Base-by-base conservation (phyloP, 1,139 yeast genomes). In the Yamadazyma spencermartinsiae region DNA sequence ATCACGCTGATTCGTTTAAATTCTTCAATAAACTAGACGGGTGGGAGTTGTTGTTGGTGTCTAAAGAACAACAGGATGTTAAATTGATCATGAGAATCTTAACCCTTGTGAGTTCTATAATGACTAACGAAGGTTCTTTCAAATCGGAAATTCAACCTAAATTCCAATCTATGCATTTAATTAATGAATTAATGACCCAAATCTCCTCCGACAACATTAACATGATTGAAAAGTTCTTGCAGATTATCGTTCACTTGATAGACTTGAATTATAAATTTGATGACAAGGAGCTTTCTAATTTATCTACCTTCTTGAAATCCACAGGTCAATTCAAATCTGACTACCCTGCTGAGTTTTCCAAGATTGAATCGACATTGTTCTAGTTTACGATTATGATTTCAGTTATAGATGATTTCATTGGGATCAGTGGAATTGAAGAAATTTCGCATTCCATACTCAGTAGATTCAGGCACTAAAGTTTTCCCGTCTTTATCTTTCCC, bases 191-290 rank as follows among this genome's bases (percentile, higher is more conserved):
- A 15, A 9, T 28, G 31, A 12, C 20, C 5, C 35, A 26, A 42
- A 35, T 24, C 30, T 15, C 19, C 16, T 9, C 8, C 9, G 31
- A 28, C n/a, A 44, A 44, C 45, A 52, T 76, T 12, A 76, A 78
- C 15, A 67, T 82, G 33, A 67, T 79, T 23, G 94, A 86, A 49
- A 81, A 82, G 60, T 70, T 79, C 0, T 61, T 85, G 44, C 74
- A 74, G 43, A 67, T 83, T 25, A 52, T 85, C 15, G 57, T 72
- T 1, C 74, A 74, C 31, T 65, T 85, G 47, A 61, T 74, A 20
- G 51, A 65, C 8, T 62, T 68, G 36, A 73, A 75, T 4, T 71
- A 58, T 52, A 52, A 64, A 39, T 84, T 84, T 49, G 63, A 65
- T 16, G 60, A 61, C 0, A 62, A 54, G 1, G 92, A 86, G 51